These are phyloP conservation scores for Sugiyamaella novakii DNA, from an alignment of 1,139 yeast species.

Conservation along the genomic window DNA sequence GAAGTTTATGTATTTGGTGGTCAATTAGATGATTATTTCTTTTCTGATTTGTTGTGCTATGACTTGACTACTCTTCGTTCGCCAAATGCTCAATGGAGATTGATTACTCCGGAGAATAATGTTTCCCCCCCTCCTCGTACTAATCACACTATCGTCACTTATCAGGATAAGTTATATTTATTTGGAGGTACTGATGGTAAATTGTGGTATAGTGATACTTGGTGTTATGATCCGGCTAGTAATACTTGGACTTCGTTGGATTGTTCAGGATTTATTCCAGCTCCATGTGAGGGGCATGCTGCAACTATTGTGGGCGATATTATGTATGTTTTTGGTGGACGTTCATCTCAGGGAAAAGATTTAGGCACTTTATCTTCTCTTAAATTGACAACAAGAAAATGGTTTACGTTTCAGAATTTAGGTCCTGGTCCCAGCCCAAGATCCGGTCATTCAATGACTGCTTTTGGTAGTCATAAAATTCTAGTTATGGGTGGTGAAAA, in stretches of 20 bases:
- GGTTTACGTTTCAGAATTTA: slow-evolving; percentile 66
- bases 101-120: slow-evolving; percentile 53
- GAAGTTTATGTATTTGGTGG: slow-evolving; percentile 91
- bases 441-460: slow-evolving; percentile 92
- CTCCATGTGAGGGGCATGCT: slow-evolving; percentile 91
- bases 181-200: slow-evolving; percentile 92
- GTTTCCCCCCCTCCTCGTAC: slow-evolving; percentile 76
- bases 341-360: slow-evolving; percentile 72
- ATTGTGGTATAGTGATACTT: slow-evolving; percentile 73
- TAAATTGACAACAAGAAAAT: slow-evolving; percentile 68
- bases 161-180: slow-evolving; percentile 77
- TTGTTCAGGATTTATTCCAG: slow-evolving; percentile 66
- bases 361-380: slow-evolving; percentile 72
- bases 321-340: slow-evolving; percentile 89
- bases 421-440: slow-evolving; percentile 76
- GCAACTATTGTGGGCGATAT: slow-evolving; percentile 77
- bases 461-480: slow-evolving; percentile 66
- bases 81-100: slow-evolving; percentile 82
- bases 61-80: slow-evolving; percentile 87
- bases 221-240: slow-evolving; percentile 73
- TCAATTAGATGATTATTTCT: slow-evolving; percentile 84
- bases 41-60: slow-evolving; percentile 81
- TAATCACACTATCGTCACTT: slow-evolving; percentile 85
- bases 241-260: slow-evolving; percentile 62
- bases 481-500: slow-evolving; percentile 89